A percentile compares a stretch with the other conserved stretches of the same genome.
phyloP scores from a whole-genome alignment of 139 green algal species.

The Chlamydomonas sp. region DNA sequence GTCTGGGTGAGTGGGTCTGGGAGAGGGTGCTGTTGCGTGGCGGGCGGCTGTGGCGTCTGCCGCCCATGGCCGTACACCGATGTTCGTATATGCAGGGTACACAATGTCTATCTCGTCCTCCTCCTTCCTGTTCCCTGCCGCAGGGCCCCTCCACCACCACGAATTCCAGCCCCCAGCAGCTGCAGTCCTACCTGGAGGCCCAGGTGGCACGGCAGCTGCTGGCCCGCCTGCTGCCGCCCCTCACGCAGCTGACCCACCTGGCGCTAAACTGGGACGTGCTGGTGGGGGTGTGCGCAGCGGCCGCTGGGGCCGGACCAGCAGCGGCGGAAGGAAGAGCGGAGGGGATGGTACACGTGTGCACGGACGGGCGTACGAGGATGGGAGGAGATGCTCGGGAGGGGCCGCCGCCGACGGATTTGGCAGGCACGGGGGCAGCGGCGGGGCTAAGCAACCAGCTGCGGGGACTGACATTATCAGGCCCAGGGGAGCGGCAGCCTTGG shows the following conservation, averaged over 20 bases:
- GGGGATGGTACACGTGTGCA: too few relatives aligned
- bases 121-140: neutral
- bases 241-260: constrained; percentile 1
- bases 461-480: too few relatives aligned
- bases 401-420: too few relatives aligned
- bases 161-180: neutral
- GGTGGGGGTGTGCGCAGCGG: neutral
- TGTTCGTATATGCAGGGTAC: neutral
- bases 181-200: neutral
- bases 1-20: neutral
- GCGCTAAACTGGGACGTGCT: constrained; percentile 24
- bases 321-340: neutral
- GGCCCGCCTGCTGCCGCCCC: constrained; percentile 20
- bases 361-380: too few relatives aligned
- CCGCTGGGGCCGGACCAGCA: neutral
- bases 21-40: too few relatives aligned
- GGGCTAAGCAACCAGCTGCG: too few relatives aligned
- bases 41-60: too few relatives aligned
- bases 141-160: neutral
- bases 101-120: neutral
- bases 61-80: too few relatives aligned
- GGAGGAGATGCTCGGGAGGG: too few relatives aligned
- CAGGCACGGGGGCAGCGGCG: too few relatives aligned
- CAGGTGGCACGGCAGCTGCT: constrained; percentile 23
- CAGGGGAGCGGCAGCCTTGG: too few relatives aligned